Base-by-base conservation (phyloP, 192 early-diverging fungal genomes). In the Mortierella claussenii region DNA sequence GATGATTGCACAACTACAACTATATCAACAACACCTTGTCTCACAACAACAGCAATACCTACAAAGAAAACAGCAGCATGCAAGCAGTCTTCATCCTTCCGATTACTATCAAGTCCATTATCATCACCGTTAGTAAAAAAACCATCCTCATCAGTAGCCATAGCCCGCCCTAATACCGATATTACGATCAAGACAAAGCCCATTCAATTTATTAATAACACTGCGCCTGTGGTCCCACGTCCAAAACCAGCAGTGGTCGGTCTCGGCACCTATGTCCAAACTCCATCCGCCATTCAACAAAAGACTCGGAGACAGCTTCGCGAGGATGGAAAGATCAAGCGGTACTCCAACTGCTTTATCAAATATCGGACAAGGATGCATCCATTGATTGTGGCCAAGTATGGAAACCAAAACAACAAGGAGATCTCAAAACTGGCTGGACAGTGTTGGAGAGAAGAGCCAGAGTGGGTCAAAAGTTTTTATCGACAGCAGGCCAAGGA, bases 391-490 rank as follows among this genome's bases (percentile, higher is more conserved):
- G 63, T 87, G 2, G 69, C 59, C 1, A 28, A 69, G n/a, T 80
- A 79, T 45, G 60, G 82, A 1, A 70, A 71, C 20, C 73, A 68
- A 24, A 87, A 88, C 36, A 82, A 85, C 68, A 84, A 86, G 45
- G 87, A 86, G 47, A 78, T 88, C 18, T 87, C 83, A 1, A 69
- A 79, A 20, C 80, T 89, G 44, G 83, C 86, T 55, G 88, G 82
- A 1, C 73, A 75, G 26, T 63, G 63, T 62, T 89, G 88, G 88
- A 64, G 57, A 32, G 59, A 76, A 34, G 85, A 81, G 51, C 47
- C 78, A 26, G 80, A 85, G 27, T 44, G 47, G 17, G 75, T 83
- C 50, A 89, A 89, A 62, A 53, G 52, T 17, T 52, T 69, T 30
- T 90, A 85, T 58, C 75, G 80, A 3, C 46, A 80, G 20, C 74